Base-by-base conservation (phyloP, 257 asterid genomes). In the Apocynum venetum region DNA sequence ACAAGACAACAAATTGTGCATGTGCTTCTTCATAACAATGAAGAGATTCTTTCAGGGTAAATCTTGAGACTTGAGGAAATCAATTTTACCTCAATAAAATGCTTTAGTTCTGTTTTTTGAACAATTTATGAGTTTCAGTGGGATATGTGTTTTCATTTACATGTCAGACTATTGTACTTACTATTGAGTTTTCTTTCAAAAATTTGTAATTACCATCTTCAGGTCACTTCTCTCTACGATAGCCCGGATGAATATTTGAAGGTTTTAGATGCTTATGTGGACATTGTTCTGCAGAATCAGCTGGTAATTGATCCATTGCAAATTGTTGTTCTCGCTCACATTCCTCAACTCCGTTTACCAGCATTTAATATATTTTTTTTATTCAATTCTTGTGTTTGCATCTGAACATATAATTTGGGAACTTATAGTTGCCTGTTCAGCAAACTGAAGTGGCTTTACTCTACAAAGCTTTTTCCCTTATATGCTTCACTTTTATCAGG, bases 261-360 rank as follows among this genome's bases (percentile, higher is more conserved):
- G 88, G 87, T 93, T 83, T 75, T 85, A 52, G 90, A 90, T 78
- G 91, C 96, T 80, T 92, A 87, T 82, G 70, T 86, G 87, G 96
- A 93, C 49, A 90, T 93, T 76, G 80, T 89, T 78, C 83, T 91
- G 81, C 96, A 87, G 88, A 88, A 86, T 85, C 90, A 88, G 77
- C 79, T 83, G 91, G 98, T 93, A 87, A 85, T 84, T 76, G 53
- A 77, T 31, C 61, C 67, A 59, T 76, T 51, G 75, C 25, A 66
- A 53, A 53, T 41, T 56, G 43, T 3, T 53, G 17, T 61, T 49
- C 69, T 52, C 40, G 52, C 14, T 52, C 57, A 46, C 40, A 13
- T 78, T 8, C 51, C 35, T 52, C 48, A 78, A 65, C 72, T 19
- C 8, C 1, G 9, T 67, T 40, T 19, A 6, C 52, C 51, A 10